A percentile compares a stretch with the other conserved stretches of the same genome.
Conservation (phyloP, 768 basidiomycete species). For the Leccinum subgranulosum region DNA sequence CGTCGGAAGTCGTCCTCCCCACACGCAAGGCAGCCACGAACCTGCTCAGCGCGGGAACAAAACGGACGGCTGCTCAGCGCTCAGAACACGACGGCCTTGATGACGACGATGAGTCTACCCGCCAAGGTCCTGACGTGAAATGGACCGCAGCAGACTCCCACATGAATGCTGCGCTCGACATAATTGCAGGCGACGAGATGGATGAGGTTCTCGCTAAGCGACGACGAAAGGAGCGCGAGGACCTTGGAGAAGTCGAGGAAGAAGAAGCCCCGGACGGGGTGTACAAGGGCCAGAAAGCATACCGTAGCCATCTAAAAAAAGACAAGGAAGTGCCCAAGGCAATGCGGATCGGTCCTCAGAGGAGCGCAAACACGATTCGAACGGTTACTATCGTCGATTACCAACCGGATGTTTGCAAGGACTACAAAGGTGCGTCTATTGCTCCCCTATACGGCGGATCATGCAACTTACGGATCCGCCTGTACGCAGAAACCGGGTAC, state of each 20-base stretch:
- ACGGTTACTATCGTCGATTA: conserved; percentile 96
- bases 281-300: conserved; percentile 83
- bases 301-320: conserved; percentile 78
- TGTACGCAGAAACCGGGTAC: conserved; percentile 83
- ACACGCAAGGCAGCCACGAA: conserved; percentile 63
- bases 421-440: conserved; percentile 84
- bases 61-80: conserved; percentile 53
- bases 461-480: conserved; percentile 8
- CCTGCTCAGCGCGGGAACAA: conserved; percentile 76
- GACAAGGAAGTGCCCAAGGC: conserved; percentile 82
- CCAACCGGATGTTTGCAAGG: conserved; percentile 99
- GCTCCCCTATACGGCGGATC: conserved; percentile 12
- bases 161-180: conserved; percentile 65
- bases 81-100: conserved; percentile 37
- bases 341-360: conserved; percentile 81
- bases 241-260: conserved; percentile 50
- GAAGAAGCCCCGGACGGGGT: conserved; percentile 69
- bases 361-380: conserved; percentile 75
- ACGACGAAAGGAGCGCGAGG: conserved; percentile 51
- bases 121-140: conserved; percentile 60
- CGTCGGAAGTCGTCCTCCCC: conserved; percentile 74
- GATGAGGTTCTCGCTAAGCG: conserved; percentile 75
- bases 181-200: conserved; percentile 78
- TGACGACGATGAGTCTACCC: conserved; percentile 44
- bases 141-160: conserved; percentile 80